A percentile compares a stretch with the other conserved stretches of the same genome.
Conservation (phyloP, 108 stramenopile genomes). For the Skeletonema potamos region DNA sequence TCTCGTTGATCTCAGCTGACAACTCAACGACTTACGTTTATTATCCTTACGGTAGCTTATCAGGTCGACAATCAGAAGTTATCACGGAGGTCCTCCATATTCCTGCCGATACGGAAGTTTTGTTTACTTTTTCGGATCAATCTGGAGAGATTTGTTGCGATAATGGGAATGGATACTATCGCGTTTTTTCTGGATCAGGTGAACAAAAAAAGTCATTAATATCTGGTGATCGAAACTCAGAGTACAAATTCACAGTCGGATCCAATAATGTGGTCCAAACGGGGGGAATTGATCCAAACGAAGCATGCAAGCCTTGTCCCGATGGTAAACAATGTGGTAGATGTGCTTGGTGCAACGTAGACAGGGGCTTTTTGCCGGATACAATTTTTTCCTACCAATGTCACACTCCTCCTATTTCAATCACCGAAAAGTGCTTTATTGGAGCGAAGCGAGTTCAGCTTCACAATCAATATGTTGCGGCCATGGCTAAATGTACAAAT, state of each 20-base stretch:
- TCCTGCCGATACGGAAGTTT: background rate
- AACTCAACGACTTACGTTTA: slow-evolving; percentile 10
- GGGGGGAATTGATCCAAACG: slow-evolving; percentile 20
- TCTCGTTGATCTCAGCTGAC: slow-evolving; percentile 9
- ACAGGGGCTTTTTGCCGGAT: slow-evolving; percentile 20
- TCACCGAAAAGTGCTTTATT: slow-evolving; percentile 24
- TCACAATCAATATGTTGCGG: slow-evolving; percentile 27
- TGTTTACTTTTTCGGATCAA: slow-evolving; percentile 2
- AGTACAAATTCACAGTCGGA: slow-evolving; percentile 10
- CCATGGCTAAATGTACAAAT: slow-evolving; percentile 21
- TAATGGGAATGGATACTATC: slow-evolving; percentile 22
- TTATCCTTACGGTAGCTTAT: slow-evolving; percentile 20
- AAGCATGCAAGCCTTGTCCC: slow-evolving; percentile 26
- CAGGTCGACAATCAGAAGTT: slow-evolving; percentile 5
- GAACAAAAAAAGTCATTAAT: slow-evolving; percentile 17
- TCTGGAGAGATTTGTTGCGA: slow-evolving; percentile 8
- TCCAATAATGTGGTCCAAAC: background rate
- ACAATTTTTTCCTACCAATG: slow-evolving; percentile 23
- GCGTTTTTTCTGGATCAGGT: slow-evolving; percentile 17
- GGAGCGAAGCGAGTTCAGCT: slow-evolving; percentile 20
- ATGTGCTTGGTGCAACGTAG: slow-evolving; percentile 30
- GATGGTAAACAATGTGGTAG: slow-evolving; percentile 21
- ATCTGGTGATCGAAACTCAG: slow-evolving; percentile 7
- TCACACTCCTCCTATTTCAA: slow-evolving; percentile 8
- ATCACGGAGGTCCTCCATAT: slow-evolving; percentile 15